These are phyloP conservation scores for Calonectria honghensis DNA, from an alignment of 2,329 filamentous ascomycete genomes.

Conservation along the genomic window DNA sequence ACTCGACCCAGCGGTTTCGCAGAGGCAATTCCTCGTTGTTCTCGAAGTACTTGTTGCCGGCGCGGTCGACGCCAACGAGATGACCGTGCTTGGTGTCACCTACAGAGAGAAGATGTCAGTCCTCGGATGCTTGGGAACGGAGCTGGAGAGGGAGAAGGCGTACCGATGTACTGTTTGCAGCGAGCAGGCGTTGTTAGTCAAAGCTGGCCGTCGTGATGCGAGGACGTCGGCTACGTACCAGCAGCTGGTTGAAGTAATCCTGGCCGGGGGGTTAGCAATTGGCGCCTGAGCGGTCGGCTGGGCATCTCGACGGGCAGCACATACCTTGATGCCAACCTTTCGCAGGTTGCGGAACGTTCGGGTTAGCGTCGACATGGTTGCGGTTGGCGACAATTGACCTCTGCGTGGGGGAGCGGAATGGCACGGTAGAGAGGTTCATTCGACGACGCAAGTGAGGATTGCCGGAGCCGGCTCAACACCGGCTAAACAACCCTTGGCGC, in stretches of 20 bases:
- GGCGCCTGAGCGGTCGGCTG: conserved; percentile 27
- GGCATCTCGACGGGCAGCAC: conserved; percentile 39
- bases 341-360: conserved; percentile 92
- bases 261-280: conserved; percentile 62
- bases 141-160: conserved; percentile 20
- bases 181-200: conserved; percentile 49
- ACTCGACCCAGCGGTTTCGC: conserved; percentile 98
- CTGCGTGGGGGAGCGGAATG: conserved; percentile 42
- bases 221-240: conserved; percentile 77
- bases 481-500: conserved; percentile 44
- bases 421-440: conserved; percentile 39
- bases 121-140: conserved; percentile 33
- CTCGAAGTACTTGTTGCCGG: conserved; percentile 98
- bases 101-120: conserved; percentile 60
- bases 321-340: conserved; percentile 90
- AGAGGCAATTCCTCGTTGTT: conserved; percentile 96
- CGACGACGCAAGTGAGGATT: conserved; percentile 49
- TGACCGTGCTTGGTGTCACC: conserved; percentile 97
- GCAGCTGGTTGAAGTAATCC: conserved; percentile 95
- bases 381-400: conserved; percentile 58
- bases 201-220: conserved; percentile 49
- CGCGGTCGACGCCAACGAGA: conserved; percentile 89
- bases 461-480: conserved; percentile 57
- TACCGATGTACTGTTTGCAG: conserved; percentile 74
- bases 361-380: conserved; percentile 90